Evolutionary conservation across 768 basidiomycete species (phyloP).

Genomic region (Hortiboletus campestris): DNA sequence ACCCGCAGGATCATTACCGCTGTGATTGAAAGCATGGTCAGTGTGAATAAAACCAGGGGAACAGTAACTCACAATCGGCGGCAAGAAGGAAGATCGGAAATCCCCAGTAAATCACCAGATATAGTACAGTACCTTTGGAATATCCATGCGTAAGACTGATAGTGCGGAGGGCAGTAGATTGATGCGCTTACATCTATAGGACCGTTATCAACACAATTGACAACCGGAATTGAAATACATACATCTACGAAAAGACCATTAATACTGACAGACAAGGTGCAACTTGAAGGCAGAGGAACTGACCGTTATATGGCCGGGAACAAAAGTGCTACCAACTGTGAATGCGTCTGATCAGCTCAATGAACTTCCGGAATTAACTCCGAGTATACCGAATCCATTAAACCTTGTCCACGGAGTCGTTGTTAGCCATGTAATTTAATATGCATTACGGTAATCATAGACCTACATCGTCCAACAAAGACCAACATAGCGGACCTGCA

Average conservation of each 20-base stretch:
- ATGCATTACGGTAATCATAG: not conserved
- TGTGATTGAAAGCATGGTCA: not conserved
- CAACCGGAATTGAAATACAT: not conserved
- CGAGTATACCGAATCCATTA: not conserved
- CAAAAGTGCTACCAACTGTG: not conserved
- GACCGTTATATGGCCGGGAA: not conserved
- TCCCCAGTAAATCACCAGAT: not conserved
- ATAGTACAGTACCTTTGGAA: not conserved
- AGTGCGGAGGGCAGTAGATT: not conserved
- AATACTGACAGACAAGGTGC: not conserved
- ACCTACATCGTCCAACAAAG: not conserved
- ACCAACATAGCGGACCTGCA: not conserved
- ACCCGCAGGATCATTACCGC: constrained; percentile 6
- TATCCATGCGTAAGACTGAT: not conserved
- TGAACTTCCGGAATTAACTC: not conserved
- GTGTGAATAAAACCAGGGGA: not conserved
- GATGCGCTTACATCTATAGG: constrained; percentile 1
- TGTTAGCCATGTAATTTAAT: not conserved
- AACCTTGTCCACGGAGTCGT: not conserved
- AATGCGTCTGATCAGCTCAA: not conserved
- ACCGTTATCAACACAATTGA: not conserved
- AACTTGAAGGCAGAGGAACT: too few species aligned
- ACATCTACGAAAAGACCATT: not conserved
- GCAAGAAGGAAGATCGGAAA: not conserved
- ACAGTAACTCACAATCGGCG: constrained; percentile 1